Evolutionary conservation across 2,329 filamentous ascomycete species (phyloP), one percentile per base, ranked within the genome.

Genomic region (Aspergillus quadrilineatus): DNA sequence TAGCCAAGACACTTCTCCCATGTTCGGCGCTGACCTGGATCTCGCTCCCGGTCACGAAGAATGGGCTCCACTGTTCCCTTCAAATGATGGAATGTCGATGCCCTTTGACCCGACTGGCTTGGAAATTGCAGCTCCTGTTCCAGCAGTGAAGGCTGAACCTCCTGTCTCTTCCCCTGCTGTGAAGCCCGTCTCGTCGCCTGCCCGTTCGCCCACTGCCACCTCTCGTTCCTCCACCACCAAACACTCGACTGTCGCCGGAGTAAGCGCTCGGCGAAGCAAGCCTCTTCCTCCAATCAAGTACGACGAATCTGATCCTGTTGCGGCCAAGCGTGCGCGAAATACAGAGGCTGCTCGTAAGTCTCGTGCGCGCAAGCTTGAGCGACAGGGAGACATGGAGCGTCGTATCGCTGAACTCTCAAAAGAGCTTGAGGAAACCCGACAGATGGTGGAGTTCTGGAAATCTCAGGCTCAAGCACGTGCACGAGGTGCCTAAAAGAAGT

Each of bases 331-430:
- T 73, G 92, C 92, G 50, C 89, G 92, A 64, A 97, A 97, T 74
- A 96, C 92, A 7, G 84, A 95, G 73, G 93, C 93, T 15, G 93
- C 93, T 67, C 91, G 93, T 64, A 96, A 96, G 78, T 96, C 92
- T 58, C 88, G 93, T 51, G 88, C 91, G 69, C 88, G 91, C 63
- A 96, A 96, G 79, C 86, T 90, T 56, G 82, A 88, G 71, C 84
- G 87, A 65, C 81, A 93, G 59, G 86, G 89, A 55, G 84, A 86
- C 56, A 80, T 96, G 45, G 89, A 95, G 78, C 82, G 82, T 39
- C 81, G 84, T 67, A 92, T 96, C 67, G 81, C 79, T 15, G 85
- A 89, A 70, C 77, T 93, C 29, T 81, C 87, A 73, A 80, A 81
- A 41, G 54, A 62, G 34, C 58, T 76, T 6, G 65, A 68, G 6